Percentiles rank a stretch among this genome's conserved stretches.
phyloP scores from a whole-genome alignment of 169 alveolate species.

The Theileria sp. region DNA sequence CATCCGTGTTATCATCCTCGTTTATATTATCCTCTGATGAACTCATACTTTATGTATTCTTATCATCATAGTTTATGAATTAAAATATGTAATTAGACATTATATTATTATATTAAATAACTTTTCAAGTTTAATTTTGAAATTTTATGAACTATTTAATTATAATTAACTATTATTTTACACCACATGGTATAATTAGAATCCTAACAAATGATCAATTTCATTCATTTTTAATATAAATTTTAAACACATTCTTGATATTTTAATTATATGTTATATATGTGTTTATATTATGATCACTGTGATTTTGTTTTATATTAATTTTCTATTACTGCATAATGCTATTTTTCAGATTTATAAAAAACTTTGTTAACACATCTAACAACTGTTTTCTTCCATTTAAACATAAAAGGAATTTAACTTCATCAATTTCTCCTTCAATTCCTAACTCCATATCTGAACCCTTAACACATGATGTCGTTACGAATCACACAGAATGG shows the following conservation, averaged over 20 bases:
- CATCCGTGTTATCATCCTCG: conserved; percentile 33
- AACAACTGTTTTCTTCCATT: not conserved
- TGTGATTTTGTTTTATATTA: not conserved
- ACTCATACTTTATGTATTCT: conserved; percentile 11
- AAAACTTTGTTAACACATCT: not conserved
- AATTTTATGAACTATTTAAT: not conserved
- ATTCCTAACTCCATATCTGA: not conserved
- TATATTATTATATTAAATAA: not conserved
- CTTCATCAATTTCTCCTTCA: not conserved
- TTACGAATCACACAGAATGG: conserved; percentile 49
- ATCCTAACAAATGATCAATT: not conserved
- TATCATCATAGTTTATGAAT: not conserved
- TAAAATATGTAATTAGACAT: not conserved
- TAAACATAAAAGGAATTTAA: conserved; percentile 1
- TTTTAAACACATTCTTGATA: not conserved
- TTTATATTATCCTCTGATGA: conserved; percentile 7
- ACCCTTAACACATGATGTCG: not conserved
- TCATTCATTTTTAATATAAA: not conserved
- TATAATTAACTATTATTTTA: not conserved
- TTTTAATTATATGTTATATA: too few relatives aligned
- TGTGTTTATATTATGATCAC: not conserved
- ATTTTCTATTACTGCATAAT: not conserved
- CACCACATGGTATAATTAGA: conserved; percentile 1
- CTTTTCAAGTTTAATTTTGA: not conserved
- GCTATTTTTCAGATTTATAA: not conserved